phyloP scores from a whole-genome alignment of 2,329 filamentous ascomycete species.

The Paecilomyces sp. region DNA sequence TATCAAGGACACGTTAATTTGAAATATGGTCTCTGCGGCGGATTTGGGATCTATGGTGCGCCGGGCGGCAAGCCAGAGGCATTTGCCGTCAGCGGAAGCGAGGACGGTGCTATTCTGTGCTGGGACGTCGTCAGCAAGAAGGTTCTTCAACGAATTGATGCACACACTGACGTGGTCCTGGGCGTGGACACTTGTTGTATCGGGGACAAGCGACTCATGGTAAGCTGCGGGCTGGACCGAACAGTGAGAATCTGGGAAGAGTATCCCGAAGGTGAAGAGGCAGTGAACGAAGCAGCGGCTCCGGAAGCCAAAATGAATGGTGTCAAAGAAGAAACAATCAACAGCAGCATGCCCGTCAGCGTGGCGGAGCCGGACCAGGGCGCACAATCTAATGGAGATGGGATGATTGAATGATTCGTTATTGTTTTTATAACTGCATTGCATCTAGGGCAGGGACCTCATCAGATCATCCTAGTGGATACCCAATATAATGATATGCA shows the following conservation, averaged over 20 bases:
- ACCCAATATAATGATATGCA: not conserved
- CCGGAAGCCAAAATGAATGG: conserved; percentile 1
- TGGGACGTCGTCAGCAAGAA: conserved; percentile 90
- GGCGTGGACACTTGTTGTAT: conserved; percentile 53
- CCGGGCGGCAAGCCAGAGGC: conserved; percentile 31
- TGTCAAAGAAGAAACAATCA: not conserved
- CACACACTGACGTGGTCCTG: conserved; percentile 53
- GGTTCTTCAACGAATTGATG: conserved; percentile 60
- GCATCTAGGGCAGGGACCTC: not conserved
- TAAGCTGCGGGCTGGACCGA: conserved; percentile 56
- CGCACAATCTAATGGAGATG: not conserved
- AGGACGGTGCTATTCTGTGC: conserved; percentile 75
- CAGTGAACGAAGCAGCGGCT: conserved; percentile 3
- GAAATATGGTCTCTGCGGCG: conserved; percentile 75
- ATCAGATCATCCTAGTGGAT: not conserved
- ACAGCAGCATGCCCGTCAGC: not conserved
- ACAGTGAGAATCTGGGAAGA: conserved; percentile 56
- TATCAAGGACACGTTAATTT: conserved; percentile 88
- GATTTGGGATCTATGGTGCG: conserved; percentile 63
- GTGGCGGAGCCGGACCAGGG: not conserved
- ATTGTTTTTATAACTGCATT: not conserved
- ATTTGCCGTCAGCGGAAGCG: conserved; percentile 77
- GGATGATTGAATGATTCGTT: conserved; percentile 3
- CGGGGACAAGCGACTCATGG: conserved; percentile 44
- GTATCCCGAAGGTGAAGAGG: conserved; percentile 17